These are phyloP conservation scores for Talaromyces liani DNA, from an alignment of 495 filamentous ascomycete species.

Conservation along the genomic window DNA sequence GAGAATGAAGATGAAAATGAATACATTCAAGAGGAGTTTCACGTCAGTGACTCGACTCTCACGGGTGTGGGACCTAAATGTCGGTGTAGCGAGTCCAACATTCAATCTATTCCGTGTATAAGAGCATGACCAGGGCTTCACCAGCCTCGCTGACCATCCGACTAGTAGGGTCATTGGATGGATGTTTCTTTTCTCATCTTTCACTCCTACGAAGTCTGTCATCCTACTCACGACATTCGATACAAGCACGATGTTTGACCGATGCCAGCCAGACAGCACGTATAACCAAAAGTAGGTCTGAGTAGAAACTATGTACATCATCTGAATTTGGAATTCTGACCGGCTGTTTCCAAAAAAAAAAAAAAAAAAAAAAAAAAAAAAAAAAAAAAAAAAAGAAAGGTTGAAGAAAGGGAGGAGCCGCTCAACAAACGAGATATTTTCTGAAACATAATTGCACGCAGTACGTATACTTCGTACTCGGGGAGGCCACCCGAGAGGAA, in stretches of 20 bases:
- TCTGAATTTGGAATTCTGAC: no score
- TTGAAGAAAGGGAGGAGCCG: not conserved
- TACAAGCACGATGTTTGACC: not conserved
- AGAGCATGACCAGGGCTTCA: not conserved
- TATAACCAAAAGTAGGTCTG: no score
- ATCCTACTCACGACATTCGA: not conserved
- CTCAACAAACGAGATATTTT: no score
- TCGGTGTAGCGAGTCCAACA: not conserved
- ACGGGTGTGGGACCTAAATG: not conserved
- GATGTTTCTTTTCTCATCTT: not conserved
- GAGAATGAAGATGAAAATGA: not conserved
- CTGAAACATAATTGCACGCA: no score
- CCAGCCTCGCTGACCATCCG: not conserved
- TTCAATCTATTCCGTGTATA: not conserved
- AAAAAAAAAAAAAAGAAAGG: no score
- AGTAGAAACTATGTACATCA: no score
- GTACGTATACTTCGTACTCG: no score
- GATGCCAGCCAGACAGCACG: no score
- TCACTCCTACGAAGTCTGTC: not conserved
- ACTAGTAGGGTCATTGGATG: not conserved
- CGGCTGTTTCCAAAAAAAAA: no score
- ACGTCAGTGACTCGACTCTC: not conserved
- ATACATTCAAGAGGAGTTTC: not conserved
- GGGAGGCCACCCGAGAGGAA: no score
- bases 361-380: no score